Conservation (phyloP, 768 basidiomycete genomes). For the Lactifluus pinguis region DNA sequence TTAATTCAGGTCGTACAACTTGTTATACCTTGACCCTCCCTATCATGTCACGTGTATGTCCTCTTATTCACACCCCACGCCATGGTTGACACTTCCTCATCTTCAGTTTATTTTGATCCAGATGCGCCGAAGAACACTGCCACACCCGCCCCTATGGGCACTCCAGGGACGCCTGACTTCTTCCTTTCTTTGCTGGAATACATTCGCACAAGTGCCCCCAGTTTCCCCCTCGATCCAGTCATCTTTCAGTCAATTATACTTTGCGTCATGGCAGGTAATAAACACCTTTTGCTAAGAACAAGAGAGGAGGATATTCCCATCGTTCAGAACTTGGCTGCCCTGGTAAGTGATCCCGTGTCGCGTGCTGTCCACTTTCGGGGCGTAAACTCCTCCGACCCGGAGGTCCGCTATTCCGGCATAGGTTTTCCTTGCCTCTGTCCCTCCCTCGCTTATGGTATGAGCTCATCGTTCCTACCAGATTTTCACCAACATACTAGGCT, state of each 20-base stretch:
- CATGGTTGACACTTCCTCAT: conserved; percentile 4
- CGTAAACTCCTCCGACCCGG: not conserved
- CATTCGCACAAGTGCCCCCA: conserved; percentile 36
- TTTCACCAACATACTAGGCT: conserved; percentile 50
- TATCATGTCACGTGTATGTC: conserved; percentile 8
- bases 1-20: not conserved
- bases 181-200: conserved; percentile 34
- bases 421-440: not conserved
- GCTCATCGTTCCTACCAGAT: conserved; percentile 35
- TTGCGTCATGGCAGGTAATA: conserved; percentile 52
- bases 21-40: not conserved
- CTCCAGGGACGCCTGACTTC: conserved; percentile 17
- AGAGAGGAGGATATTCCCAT: conserved; percentile 54
- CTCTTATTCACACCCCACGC: not conserved
- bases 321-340: conserved; percentile 46
- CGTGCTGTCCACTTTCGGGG: not conserved
- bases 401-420: not conserved
- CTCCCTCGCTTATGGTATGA: not conserved
- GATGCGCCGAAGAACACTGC: not conserved
- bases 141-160: not conserved
- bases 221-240: conserved; percentile 50
- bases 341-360: conserved; percentile 37
- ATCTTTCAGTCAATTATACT: conserved; percentile 60
- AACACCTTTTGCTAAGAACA: conserved; percentile 56
- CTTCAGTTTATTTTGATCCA: not conserved